Conservation (phyloP, 805 yeast species). For the Pichia occidentalis region DNA sequence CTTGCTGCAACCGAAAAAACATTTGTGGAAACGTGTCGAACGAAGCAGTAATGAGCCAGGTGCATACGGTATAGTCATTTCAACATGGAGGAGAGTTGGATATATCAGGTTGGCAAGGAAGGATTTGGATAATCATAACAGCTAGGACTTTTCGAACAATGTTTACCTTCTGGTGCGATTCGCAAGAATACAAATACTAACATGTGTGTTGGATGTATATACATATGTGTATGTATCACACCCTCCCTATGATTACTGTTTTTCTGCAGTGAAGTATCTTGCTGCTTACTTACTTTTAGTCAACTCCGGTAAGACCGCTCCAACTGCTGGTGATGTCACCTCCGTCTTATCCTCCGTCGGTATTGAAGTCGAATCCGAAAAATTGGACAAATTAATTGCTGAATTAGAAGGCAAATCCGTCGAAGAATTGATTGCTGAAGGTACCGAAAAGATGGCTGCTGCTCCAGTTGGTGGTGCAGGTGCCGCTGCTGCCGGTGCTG, state of each 20-base stretch:
- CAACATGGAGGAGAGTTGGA: too few species aligned
- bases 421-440: slow-evolving; percentile 70
- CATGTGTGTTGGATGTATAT: too few species aligned
- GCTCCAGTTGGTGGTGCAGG: slow-evolving; percentile 76
- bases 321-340: slow-evolving; percentile 73
- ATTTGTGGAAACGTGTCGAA: too few species aligned
- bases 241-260: slow-evolving; percentile 1
- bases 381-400: slow-evolving; percentile 60
- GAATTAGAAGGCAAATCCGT: slow-evolving; percentile 75
- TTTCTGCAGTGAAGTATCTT: slow-evolving; percentile 65
- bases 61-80: too few species aligned
- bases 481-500: slow-evolving; percentile 49
- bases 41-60: too few species aligned
- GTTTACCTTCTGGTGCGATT: too few species aligned
- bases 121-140: too few species aligned
- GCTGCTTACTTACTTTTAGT: slow-evolving; percentile 89
- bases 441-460: slow-evolving; percentile 73
- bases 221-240: too few species aligned
- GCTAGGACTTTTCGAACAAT: too few species aligned
- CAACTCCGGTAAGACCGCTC: slow-evolving; percentile 81
- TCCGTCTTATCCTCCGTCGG: slow-evolving; percentile 68
- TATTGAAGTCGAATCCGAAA: slow-evolving; percentile 73
- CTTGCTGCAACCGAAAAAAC: too few species aligned
- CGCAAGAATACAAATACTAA: too few species aligned
- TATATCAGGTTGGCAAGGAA: too few species aligned